Evolutionary conservation across 2,329 filamentous ascomycete species (phyloP), one percentile per base, ranked within the genome.

Genomic region (Fusarium sp.): DNA sequence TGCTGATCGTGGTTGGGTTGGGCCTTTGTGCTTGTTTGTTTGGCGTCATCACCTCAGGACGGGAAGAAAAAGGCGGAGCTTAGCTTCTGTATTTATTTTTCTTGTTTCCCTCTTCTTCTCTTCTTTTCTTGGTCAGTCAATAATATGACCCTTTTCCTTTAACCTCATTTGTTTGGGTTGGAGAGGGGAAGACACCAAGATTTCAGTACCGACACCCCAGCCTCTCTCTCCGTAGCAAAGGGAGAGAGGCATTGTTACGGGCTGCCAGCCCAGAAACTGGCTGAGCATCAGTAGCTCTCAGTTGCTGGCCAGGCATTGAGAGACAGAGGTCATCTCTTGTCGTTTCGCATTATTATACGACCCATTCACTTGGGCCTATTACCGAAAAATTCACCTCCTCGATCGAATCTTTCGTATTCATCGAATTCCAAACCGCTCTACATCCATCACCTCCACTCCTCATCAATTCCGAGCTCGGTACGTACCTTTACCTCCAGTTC

Each of bases 151-250:
- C 63, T 70, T 54, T 48, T 71, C 53, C 49, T 42, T 36, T 66
- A 68, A 59, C 66, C 67, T 71, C 52, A 51, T 44, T 42, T 64
- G 26, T 50, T 50, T 56, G 26, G 67, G 67, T 72, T 64, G 69
- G 56, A 74, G 71, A 74, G 65, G 64, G 59, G 60, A 59, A 56
- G 66, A 66, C 44, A 44, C 20, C 52, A 33, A 53, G 31, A 58
- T 33, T 28, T 54, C 44, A 26, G 31, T 24, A 44, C 36, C 33
- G 38, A 63, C 24, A 49, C 45, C 38, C 48, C 57, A 45, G 44
- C 44, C 49, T 54, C 62, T 67, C 66, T 69, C 63, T 68, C 53
- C 31, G 20, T 48, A 9, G 15, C 42, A 38, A 42, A 53, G 67
- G 53, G 67, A 64, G 63, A 67, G 67, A 58, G 63, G 63, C 43